A percentile compares a stretch with the other conserved stretches of the same genome.
Conservation (phyloP, 2,329 filamentous ascomycete genomes). For the Fusarium sp. region DNA sequence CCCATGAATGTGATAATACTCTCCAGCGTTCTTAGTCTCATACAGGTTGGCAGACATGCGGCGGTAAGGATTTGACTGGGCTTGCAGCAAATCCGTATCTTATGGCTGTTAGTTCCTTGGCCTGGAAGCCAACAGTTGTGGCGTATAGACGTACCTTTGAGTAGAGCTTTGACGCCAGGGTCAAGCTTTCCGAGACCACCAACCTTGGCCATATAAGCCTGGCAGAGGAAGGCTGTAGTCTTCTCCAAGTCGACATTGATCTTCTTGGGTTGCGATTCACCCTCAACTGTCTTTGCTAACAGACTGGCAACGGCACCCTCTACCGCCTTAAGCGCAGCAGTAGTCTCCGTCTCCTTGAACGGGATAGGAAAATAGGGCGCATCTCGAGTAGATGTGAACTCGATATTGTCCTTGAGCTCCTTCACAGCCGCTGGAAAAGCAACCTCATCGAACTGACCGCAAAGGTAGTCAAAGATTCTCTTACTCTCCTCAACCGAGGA, state of each 20-base stretch:
- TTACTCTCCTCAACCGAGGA: conserved; percentile 38
- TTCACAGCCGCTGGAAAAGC: conserved; percentile 48
- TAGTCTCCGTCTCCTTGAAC: conserved; percentile 60
- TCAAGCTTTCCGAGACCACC: conserved; percentile 55
- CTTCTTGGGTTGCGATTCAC: conserved; percentile 11
- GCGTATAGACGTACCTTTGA: conserved; percentile 44
- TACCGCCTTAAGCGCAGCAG: conserved; percentile 58
- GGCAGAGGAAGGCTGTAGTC: conserved; percentile 57
- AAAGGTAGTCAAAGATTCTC: conserved; percentile 38
- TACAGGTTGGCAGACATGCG: conserved; percentile 80
- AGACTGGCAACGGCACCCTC: conserved; percentile 52
- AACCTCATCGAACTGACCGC: conserved; percentile 42
- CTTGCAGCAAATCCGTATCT: conserved; percentile 79
- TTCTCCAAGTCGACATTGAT: conserved; percentile 53
- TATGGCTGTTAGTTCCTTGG: background rate
- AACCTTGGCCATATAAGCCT: conserved; percentile 52
- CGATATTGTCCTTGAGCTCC: conserved; percentile 42
- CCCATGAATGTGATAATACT: conserved; percentile 81
- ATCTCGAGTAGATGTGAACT: conserved; percentile 51
- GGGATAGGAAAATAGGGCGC: conserved; percentile 60
- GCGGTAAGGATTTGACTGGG: conserved; percentile 78
- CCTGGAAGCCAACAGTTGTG: background rate
- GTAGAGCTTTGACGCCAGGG: conserved; percentile 46
- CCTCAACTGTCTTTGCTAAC: conserved; percentile 46
- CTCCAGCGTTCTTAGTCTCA: conserved; percentile 71